Percentiles rank a stretch among this genome's conserved stretches.
These are phyloP conservation scores for Dalbergia cultrata DNA, from an alignment of 306 rosid species.

Conservation along the genomic window DNA sequence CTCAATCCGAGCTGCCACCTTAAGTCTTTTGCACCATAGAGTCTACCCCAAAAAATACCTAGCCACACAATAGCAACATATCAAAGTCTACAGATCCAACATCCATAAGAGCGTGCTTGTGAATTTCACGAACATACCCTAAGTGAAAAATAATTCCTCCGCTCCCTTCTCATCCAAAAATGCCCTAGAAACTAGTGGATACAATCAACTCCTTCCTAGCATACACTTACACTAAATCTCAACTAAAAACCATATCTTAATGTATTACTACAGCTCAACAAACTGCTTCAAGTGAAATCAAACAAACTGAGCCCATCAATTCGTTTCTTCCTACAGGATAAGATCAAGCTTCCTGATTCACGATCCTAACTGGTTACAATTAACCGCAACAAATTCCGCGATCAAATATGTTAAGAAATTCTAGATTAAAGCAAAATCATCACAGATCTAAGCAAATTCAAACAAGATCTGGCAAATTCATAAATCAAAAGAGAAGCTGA, in stretches of 20 bases:
- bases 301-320: conserved; percentile 38
- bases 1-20: conserved; percentile 1
- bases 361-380: not conserved
- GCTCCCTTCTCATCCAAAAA: conserved; percentile 19
- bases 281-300: conserved; percentile 40
- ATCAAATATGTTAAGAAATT: conserved; percentile 18
- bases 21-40: not conserved
- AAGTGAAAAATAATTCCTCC: conserved; percentile 5
- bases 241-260: not conserved
- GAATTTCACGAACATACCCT: too few relatives aligned
- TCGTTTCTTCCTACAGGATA: conserved; percentile 18
- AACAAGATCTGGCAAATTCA: conserved; percentile 51
- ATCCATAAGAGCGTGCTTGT: not conserved
- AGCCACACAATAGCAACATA: not conserved
- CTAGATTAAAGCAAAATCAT: conserved; percentile 37
- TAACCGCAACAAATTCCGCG: not conserved
- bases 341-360: conserved; percentile 39
- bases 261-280: conserved; percentile 17
- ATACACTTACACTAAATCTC: conserved; percentile 34
- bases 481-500: conserved; percentile 23
- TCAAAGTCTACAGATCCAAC: conserved; percentile 1
- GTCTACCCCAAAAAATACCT: conserved; percentile 20
- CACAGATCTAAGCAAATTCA: conserved; percentile 56
- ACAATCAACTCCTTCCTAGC: conserved; percentile 37
- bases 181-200: conserved; percentile 1